Evolutionary conservation across 352 stramenopile species (phyloP).

Genomic region (Pythium diclinum): DNA sequence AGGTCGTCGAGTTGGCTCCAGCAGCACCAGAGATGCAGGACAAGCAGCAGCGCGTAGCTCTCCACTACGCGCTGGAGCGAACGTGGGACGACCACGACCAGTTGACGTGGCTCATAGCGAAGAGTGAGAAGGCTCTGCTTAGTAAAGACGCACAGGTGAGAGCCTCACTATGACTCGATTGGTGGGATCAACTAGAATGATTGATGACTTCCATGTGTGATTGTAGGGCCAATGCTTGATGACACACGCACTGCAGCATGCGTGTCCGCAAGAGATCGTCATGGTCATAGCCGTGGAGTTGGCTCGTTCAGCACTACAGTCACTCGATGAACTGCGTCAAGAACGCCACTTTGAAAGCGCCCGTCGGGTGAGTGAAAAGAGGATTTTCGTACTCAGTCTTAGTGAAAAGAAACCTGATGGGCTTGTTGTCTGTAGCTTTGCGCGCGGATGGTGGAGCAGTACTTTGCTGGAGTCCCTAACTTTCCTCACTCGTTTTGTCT

Average conservation of each 20-base stretch:
- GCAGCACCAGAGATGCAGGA: conserved; percentile 27
- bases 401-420: background rate
- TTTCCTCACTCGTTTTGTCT: conserved; percentile 50
- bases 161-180: background rate
- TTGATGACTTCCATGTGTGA: too few species aligned
- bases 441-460: conserved; percentile 39
- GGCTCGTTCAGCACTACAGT: conserved; percentile 26
- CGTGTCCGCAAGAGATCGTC: conserved; percentile 44
- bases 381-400: background rate
- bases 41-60: conserved; percentile 25
- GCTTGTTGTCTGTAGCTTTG: conserved; percentile 36
- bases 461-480: conserved; percentile 58
- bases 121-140: conserved; percentile 32
- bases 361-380: conserved; percentile 31
- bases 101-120: conserved; percentile 54
- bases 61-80: conserved; percentile 48
- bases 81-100: conserved; percentile 39
- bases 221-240: conserved; percentile 37
- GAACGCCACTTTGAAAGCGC: conserved; percentile 50
- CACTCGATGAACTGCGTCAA: conserved; percentile 30
- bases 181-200: too few species aligned
- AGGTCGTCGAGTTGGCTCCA: conserved; percentile 31
- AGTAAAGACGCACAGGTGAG: conserved; percentile 45
- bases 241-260: conserved; percentile 39
- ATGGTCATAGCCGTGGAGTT: conserved; percentile 57